A percentile compares a stretch with the other conserved stretches of the same genome.
phyloP scores from a whole-genome alignment of 148 eudicot genomes.

The Polygonum maritimum region DNA sequence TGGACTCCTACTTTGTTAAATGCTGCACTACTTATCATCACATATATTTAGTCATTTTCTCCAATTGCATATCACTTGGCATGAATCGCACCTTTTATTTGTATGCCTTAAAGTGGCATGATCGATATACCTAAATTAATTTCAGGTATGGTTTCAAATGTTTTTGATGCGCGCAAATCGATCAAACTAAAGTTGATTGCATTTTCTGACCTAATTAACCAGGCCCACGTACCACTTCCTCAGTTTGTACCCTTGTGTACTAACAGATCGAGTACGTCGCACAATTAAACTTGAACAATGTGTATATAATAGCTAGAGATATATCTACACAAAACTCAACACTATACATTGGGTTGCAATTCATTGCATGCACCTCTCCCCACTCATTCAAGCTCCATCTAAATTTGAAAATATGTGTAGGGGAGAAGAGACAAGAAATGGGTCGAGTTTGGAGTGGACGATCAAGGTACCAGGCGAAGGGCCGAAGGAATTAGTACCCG shows the following conservation, averaged over 20 bases:
- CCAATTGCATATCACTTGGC: neutral
- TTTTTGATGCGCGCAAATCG: neutral
- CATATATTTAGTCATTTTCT: neutral
- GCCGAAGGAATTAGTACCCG: constrained; percentile 32
- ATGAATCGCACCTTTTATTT: neutral
- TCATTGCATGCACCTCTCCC: too few species aligned
- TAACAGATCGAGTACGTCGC: neutral
- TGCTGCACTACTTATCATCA: neutral
- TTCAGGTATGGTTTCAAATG: neutral
- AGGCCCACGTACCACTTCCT: constrained; percentile 2
- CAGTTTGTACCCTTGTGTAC: constrained; percentile 5
- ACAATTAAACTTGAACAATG: neutral
- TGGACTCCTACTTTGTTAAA: neutral
- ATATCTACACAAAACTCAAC: neutral
- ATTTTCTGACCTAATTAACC: constrained; percentile 6
- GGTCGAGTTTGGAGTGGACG: constrained; percentile 53
- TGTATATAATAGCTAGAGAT: neutral
- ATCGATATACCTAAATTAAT: neutral
- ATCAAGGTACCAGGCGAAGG: constrained; percentile 45
- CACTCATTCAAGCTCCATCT: neutral
- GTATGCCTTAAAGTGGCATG: neutral
- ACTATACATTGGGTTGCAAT: neutral
- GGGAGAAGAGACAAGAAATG: constrained; percentile 14
- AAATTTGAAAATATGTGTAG: constrained; percentile 17
- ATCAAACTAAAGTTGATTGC: neutral